Evolutionary conservation across 495 filamentous ascomycete species (phyloP).

Genomic region (Antarctomyces pellizariae): DNA sequence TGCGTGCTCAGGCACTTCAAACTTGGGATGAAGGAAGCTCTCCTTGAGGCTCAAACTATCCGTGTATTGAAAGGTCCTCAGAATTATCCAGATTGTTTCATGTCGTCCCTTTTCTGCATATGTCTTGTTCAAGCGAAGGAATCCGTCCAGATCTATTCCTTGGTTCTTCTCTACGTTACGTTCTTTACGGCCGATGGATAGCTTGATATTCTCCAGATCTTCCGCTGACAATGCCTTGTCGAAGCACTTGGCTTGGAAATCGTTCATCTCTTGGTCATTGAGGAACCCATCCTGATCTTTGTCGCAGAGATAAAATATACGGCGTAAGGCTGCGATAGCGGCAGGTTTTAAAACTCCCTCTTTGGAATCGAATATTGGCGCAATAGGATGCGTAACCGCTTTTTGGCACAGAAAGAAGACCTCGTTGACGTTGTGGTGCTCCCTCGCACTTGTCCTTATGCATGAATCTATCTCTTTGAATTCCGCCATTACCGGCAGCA

Average conservation of each 20-base stretch:
- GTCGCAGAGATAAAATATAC: constrained; percentile 89
- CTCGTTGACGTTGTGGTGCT: constrained; percentile 90
- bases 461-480: constrained; percentile 98
- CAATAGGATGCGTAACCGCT: constrained; percentile 94
- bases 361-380: constrained; percentile 88
- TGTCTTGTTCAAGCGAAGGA: constrained; percentile 76
- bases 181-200: constrained; percentile 44
- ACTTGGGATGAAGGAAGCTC: constrained; percentile 74
- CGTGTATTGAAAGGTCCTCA: constrained; percentile 90
- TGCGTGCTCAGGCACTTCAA: constrained; percentile 75
- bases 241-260: constrained; percentile 81
- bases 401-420: constrained; percentile 95
- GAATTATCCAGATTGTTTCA: constrained; percentile 91
- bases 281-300: constrained; percentile 90
- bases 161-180: constrained; percentile 37
- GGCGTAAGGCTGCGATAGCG: constrained; percentile 58
- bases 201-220: constrained; percentile 75
- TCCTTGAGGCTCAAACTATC: constrained; percentile 81
- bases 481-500: constrained; percentile 94
- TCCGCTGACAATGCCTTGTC: constrained; percentile 54
- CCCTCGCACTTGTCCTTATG: constrained; percentile 81
- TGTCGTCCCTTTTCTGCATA: constrained; percentile 96
- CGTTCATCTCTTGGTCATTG: constrained; percentile 71
- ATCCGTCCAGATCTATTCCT: constrained; percentile 62
- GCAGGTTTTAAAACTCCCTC: constrained; percentile 73